These are phyloP conservation scores for Secale cereale DNA, from an alignment of 176 grass and related monocot species.

Conservation along the genomic window DNA sequence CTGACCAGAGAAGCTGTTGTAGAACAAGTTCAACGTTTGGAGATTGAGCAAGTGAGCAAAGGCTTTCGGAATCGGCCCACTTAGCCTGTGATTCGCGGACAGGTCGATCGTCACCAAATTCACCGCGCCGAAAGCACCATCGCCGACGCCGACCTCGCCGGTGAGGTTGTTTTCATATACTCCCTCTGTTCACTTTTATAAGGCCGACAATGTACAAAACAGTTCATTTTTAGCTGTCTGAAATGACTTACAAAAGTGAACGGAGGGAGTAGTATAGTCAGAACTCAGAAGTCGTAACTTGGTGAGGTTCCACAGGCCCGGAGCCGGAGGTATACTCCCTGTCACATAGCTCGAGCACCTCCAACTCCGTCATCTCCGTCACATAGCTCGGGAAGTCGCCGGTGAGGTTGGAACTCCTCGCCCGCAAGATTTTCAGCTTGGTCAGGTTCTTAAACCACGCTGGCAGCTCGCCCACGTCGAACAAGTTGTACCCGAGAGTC, in stretches of 20 bases:
- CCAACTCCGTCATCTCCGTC: slow-evolving; percentile 18
- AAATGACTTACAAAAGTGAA: no score
- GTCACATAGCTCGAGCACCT: slow-evolving; percentile 39
- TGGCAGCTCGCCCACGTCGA: slow-evolving; percentile 34
- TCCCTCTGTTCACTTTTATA: no score
- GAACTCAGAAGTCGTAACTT: slow-evolving; percentile 17
- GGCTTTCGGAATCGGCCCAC: slow-evolving; percentile 42
- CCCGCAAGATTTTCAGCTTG: slow-evolving; percentile 1
- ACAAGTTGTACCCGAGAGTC: slow-evolving; percentile 22
- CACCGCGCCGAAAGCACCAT: slow-evolving; percentile 23
- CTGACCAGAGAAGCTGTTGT: slow-evolving; percentile 52
- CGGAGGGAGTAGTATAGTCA: no score
- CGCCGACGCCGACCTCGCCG: slow-evolving; percentile 18
- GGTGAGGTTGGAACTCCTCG: not conserved
- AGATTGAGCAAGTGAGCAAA: slow-evolving; percentile 48
- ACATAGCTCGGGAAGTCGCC: slow-evolving; percentile 50
- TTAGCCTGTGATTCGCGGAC: slow-evolving; percentile 30
- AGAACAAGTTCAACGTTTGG: not conserved
- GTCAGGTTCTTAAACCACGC: slow-evolving; percentile 42
- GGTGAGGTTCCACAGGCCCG: slow-evolving; percentile 47
- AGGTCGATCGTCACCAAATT: slow-evolving; percentile 33
- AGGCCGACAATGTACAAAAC: no score
- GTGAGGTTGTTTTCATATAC: slow-evolving; percentile 22
- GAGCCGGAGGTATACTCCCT: slow-evolving; percentile 53
- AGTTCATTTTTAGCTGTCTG: no score